Base-by-base conservation (phyloP, 805 yeast genomes). In the Spathaspora sp. region DNA sequence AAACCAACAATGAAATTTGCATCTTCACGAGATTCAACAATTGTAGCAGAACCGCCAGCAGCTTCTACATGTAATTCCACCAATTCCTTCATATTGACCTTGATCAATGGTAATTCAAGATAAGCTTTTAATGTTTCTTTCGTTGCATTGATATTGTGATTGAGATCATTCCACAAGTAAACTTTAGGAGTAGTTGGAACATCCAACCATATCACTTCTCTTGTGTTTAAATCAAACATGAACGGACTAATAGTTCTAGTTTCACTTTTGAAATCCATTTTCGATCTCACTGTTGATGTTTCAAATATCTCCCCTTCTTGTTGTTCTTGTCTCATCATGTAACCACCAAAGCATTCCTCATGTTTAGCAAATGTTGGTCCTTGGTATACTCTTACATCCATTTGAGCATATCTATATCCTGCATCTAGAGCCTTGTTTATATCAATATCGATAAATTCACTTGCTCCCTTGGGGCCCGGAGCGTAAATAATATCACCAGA, bases 401-500 rank as follows among this genome's bases (percentile, higher is more conserved):
- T 46, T 10, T 40, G 20, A 5, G 47, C 46, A 19, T 52, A 52
- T 20, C 54, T 31, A 20, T 35, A 42, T 8, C 57, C 57, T 2
- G 5, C 39, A 17, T 49, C 46, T n/a, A 49, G 17, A 9, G 49
- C 42, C 17, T 43, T 35, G 10, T 40, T n/a, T 8, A 52, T 49
- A 31, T 52, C 47, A 5, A 54, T 45, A 49, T 54, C 55, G 32
- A 54, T 49, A 18, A 49, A 54, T 26, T 52, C 53, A 12, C 48
- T 43, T 14, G 55, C 57, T 10, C 55, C 57, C 14, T 44, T 11
- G 4, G 57, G 57, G 1, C 35, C 26, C 3, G 51, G 53, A 17
- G 55, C 57, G 14, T 35, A 12, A 3, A 43, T 39, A n/a, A 54
- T 52, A 49, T 54, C 55, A 20, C 55, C 57, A 9, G 55, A 54